Conservation (phyloP, 108 stramenopile species). For the Chaetoceros tenuissimus region DNA sequence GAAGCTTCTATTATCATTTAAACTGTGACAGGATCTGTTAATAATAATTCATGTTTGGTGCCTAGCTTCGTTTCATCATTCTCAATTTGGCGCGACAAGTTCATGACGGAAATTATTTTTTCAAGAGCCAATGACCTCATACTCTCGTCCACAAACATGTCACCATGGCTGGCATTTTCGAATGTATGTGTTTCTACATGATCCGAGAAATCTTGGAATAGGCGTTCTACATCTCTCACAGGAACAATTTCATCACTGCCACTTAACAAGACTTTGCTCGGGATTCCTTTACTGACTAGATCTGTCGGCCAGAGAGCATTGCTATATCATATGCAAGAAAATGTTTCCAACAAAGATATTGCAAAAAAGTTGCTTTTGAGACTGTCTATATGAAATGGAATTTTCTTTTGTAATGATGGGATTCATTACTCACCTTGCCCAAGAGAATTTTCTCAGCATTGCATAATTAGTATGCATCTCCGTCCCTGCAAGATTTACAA, state of each 20-base stretch:
- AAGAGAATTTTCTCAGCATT: conserved; percentile 5
- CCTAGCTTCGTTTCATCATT: too few species aligned
- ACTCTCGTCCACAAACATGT: background rate
- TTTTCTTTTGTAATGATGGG: too few species aligned
- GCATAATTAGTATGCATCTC: conserved; percentile 8
- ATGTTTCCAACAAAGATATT: too few species aligned
- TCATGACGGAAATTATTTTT: background rate
- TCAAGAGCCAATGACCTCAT: background rate
- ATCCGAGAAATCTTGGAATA: background rate
- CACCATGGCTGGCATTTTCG: background rate
- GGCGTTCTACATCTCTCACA: background rate
- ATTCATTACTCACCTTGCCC: too few species aligned
- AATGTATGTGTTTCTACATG: background rate
- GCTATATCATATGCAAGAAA: too few species aligned
- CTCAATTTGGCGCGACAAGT: too few species aligned
- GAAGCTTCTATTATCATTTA: too few species aligned
- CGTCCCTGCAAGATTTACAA: conserved; percentile 1
- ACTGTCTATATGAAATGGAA: too few species aligned
- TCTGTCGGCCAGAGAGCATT: conserved; percentile 6
- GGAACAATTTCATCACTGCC: conserved; percentile 6
- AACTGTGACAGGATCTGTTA: too few species aligned
- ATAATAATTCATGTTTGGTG: too few species aligned
- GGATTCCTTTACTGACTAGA: background rate
- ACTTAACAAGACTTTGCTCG: background rate
- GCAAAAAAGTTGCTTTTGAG: too few species aligned